Conservation (phyloP, 331 rosid genomes). For the Pyracantha coccinea region DNA sequence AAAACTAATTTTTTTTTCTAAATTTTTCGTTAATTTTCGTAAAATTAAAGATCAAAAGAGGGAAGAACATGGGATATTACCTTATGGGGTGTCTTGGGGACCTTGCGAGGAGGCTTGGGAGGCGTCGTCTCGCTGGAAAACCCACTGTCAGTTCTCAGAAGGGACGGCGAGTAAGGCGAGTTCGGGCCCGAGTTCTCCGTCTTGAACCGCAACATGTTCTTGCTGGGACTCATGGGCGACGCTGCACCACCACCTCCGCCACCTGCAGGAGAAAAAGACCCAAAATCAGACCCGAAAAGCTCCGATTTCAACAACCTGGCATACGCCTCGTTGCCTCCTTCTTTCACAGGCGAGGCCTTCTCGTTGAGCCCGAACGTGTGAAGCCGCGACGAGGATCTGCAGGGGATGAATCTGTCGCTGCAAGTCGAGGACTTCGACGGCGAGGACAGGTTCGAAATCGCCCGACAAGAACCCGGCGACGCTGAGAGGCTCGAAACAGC, state of each 20-base stretch:
- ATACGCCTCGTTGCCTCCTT: conserved; percentile 79
- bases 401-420: conserved; percentile 95
- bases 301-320: conserved; percentile 67
- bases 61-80: conserved; percentile 5
- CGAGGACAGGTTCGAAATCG: conserved; percentile 54
- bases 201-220: conserved; percentile 87
- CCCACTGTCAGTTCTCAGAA: conserved; percentile 40
- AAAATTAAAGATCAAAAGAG: neutral
- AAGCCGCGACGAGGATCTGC: conserved; percentile 89
- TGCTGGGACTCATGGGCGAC: conserved; percentile 75
- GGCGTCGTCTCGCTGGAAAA: conserved; percentile 58
- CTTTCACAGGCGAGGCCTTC: conserved; percentile 76
- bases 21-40: too few species aligned
- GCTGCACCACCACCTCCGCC: conserved; percentile 1
- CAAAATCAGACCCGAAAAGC: conserved; percentile 91
- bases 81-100: conserved; percentile 97
- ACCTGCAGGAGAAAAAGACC: conserved; percentile 87
- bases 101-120: conserved; percentile 97
- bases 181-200: conserved; percentile 70
- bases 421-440: conserved; percentile 53
- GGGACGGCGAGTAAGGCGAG: conserved; percentile 78
- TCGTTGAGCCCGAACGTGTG: conserved; percentile 83
- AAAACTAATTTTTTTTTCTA: too few species aligned
- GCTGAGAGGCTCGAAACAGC: conserved; percentile 56
- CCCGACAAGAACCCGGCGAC: conserved; percentile 44